phyloP scores from a whole-genome alignment of 371 early-diverging fungal species.

The Chytridium lagenaria region DNA sequence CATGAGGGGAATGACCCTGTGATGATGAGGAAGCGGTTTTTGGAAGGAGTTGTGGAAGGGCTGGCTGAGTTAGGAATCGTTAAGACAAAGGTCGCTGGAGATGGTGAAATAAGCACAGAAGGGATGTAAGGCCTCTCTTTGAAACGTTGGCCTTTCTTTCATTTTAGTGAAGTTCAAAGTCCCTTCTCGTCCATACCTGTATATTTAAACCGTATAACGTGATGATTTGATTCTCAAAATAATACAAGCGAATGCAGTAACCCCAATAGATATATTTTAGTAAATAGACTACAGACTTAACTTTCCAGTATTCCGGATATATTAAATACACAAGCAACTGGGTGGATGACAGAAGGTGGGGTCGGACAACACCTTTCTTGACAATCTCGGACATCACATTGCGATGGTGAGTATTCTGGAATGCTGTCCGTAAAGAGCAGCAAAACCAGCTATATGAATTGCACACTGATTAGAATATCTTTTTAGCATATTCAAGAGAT shows the following conservation, averaged over 20 bases:
- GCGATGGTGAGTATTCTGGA: background rate
- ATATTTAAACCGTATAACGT: too few species aligned
- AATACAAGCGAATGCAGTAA: too few species aligned
- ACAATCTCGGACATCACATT: conserved; percentile 16
- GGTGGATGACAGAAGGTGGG: background rate
- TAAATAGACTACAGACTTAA: too few species aligned
- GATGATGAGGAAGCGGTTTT: background rate
- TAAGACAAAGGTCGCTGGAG: background rate
- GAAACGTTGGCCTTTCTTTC: too few species aligned
- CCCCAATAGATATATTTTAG: too few species aligned
- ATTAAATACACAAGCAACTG: background rate
- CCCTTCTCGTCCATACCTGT: too few species aligned
- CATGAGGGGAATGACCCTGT: background rate
- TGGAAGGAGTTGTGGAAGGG: background rate
- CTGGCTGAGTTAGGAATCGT: background rate
- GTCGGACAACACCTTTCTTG: background rate
- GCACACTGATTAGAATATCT: background rate
- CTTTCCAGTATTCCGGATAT: background rate
- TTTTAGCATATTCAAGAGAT: conserved; percentile 87
- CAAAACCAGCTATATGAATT: background rate
- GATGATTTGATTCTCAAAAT: too few species aligned
- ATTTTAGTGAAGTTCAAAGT: too few species aligned
- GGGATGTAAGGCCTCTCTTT: background rate
- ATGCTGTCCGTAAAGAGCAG: background rate
- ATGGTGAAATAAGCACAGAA: background rate